Evolutionary conservation across 805 yeast genomes (phyloP).

Genomic region (Ogataea zsoltii): DNA sequence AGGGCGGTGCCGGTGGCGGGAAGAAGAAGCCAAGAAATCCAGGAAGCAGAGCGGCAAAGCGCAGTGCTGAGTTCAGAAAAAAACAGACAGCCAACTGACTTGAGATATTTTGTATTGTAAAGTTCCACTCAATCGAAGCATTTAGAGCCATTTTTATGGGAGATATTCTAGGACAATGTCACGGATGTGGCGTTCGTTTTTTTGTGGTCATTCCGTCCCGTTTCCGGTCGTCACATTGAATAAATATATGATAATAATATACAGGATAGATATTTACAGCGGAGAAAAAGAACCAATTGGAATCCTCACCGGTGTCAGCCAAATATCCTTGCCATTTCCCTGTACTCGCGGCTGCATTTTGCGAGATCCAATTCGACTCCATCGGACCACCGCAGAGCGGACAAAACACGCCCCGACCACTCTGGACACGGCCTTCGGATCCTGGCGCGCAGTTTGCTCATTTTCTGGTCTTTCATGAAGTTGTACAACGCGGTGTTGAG

Average conservation of each 20-base stretch:
- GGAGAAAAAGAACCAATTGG: neutral
- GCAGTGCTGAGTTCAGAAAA: constrained; percentile 40
- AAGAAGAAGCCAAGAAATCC: constrained; percentile 61
- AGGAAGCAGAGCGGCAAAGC: constrained; percentile 50
- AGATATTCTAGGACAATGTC: too few relatives aligned
- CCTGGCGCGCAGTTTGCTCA: neutral
- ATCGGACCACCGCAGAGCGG: constrained; percentile 10
- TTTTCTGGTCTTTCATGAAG: neutral
- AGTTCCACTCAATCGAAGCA: too few relatives aligned
- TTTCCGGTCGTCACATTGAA: constrained; percentile 2
- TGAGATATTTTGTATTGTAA: constrained; percentile 4
- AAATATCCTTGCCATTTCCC: constrained; percentile 2
- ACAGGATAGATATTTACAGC: neutral
- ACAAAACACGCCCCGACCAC: constrained; percentile 2
- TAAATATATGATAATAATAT: constrained; percentile 1
- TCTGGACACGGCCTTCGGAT: constrained; percentile 11
- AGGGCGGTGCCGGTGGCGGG: constrained; percentile 46
- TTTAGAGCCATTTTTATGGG: too few relatives aligned
- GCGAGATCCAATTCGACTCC: constrained; percentile 5
- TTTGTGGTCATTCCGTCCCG: too few relatives aligned
- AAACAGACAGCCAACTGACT: constrained; percentile 3
- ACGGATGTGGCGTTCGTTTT: too few relatives aligned
- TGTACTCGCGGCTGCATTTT: constrained; percentile 6
- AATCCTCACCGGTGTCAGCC: too few relatives aligned
- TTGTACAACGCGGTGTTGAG: neutral